These are phyloP conservation scores for Malassezia pachydermatis DNA, from an alignment of 1,284 basidiomycete species.

Conservation along the genomic window DNA sequence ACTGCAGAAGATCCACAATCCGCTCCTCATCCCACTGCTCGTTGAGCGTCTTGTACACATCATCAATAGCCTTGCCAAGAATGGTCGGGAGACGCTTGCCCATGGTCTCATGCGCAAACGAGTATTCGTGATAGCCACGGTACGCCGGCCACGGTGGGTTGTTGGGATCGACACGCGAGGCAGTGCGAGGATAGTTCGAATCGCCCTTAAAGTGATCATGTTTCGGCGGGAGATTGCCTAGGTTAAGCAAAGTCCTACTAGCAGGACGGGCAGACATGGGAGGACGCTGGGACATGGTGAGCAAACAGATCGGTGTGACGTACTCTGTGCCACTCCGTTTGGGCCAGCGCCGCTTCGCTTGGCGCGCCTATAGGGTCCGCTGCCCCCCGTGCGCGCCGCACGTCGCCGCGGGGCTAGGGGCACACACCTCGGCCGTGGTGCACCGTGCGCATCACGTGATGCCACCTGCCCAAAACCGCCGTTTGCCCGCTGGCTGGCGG, in stretches of 20 bases:
- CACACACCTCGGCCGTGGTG: too few relatives aligned
- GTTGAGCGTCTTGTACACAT: constrained; percentile 79
- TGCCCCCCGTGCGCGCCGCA: not conserved
- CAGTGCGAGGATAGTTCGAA: constrained; percentile 10
- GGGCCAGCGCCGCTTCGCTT: too few relatives aligned
- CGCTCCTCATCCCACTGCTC: constrained; percentile 64
- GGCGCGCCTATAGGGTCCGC: too few relatives aligned
- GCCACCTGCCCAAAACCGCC: not conserved
- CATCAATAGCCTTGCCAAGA: constrained; percentile 88
- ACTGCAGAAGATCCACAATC: constrained; percentile 73
- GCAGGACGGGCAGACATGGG: constrained; percentile 43
- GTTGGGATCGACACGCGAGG: constrained; percentile 58
- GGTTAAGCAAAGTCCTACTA: constrained; percentile 44
- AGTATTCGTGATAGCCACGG: constrained; percentile 87
- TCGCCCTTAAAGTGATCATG: constrained; percentile 32
- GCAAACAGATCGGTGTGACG: too few relatives aligned
- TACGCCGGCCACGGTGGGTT: constrained; percentile 87
- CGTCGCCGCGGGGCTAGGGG: too few relatives aligned
- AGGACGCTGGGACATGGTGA: constrained; percentile 29
- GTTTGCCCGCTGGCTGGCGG: not conserved
- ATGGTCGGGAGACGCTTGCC: constrained; percentile 87
- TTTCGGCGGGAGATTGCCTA: constrained; percentile 47
- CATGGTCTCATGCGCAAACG: constrained; percentile 74
- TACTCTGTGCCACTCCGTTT: not conserved
- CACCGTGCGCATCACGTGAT: not conserved